phyloP scores from a whole-genome alignment of 1,139 yeast species.

The Wickerhamomyces sp. region DNA sequence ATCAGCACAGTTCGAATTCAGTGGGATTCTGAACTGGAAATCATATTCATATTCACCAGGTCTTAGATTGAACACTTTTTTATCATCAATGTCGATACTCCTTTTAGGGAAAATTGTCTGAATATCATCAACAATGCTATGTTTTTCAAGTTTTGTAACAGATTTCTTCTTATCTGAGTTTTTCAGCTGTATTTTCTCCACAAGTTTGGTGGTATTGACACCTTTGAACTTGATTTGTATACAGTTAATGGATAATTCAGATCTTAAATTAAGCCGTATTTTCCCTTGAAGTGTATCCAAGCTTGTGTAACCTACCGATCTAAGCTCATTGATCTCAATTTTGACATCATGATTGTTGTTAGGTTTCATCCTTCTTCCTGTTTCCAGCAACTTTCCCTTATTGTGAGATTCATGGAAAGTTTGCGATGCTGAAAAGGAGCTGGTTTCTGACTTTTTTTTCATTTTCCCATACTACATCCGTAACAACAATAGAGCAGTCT shows the following conservation, averaged over 20 bases:
- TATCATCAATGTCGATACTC: constrained; percentile 7
- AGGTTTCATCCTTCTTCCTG: background rate
- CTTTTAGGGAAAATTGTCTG: constrained; percentile 52
- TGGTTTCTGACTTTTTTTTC: no score
- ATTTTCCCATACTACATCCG: no score
- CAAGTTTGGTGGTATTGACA: constrained; percentile 33
- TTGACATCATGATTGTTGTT: constrained; percentile 13
- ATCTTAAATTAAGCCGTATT: constrained; percentile 39
- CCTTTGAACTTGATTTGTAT: constrained; percentile 60
- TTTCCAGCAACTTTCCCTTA: no score
- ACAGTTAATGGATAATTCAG: constrained; percentile 42
- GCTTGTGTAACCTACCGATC: constrained; percentile 4
- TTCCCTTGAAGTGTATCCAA: constrained; percentile 34
- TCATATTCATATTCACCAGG: constrained; percentile 58
- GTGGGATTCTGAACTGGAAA: constrained; percentile 50
- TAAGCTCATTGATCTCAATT: constrained; percentile 15
- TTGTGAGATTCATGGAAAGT: no score
- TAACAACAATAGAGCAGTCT: no score
- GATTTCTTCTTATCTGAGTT: constrained; percentile 10
- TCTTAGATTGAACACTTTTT: constrained; percentile 50
- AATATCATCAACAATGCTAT: constrained; percentile 50
- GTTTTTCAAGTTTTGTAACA: constrained; percentile 37
- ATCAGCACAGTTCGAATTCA: constrained; percentile 39
- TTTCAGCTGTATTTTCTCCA: constrained; percentile 9
- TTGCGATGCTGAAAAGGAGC: no score